These are phyloP conservation scores for Chaetomium sp. DNA, from an alignment of 2,329 filamentous ascomycete genomes.

Conservation along the genomic window DNA sequence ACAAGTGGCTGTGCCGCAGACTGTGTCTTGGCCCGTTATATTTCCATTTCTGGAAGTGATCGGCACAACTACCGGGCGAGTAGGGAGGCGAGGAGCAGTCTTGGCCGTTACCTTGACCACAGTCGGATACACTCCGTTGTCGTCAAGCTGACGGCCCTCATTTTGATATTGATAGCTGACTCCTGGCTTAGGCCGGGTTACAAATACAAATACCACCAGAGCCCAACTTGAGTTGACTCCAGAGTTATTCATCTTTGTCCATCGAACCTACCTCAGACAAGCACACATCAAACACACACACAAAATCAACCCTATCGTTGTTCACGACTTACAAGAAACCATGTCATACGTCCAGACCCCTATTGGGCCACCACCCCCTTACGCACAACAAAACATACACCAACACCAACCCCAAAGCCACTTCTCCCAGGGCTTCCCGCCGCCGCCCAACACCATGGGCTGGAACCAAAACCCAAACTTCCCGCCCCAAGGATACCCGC, in stretches of 20 bases:
- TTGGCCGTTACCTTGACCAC: background rate
- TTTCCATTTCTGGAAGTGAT: conserved; percentile 10
- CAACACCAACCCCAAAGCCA: background rate
- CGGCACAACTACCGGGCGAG: background rate
- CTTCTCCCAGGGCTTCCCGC: background rate
- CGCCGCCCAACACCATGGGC: background rate
- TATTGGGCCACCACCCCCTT: background rate
- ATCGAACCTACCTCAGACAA: background rate
- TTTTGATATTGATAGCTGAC: background rate
- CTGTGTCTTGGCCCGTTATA: conserved; percentile 27
- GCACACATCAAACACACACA: background rate
- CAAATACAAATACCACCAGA: background rate
- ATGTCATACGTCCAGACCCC: conserved; percentile 1
- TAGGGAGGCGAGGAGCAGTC: background rate
- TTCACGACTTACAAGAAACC: background rate
- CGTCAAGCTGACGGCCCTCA: background rate
- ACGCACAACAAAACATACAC: background rate
- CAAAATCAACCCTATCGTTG: background rate
- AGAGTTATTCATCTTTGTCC: background rate
- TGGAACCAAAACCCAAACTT: background rate
- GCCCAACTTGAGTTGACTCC: background rate
- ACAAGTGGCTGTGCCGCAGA: background rate
- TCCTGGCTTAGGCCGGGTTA: background rate
- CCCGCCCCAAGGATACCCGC: background rate
- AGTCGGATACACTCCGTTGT: background rate